phyloP scores from a whole-genome alignment of 768 basidiomycete species.

The Tricholomella constricta region DNA sequence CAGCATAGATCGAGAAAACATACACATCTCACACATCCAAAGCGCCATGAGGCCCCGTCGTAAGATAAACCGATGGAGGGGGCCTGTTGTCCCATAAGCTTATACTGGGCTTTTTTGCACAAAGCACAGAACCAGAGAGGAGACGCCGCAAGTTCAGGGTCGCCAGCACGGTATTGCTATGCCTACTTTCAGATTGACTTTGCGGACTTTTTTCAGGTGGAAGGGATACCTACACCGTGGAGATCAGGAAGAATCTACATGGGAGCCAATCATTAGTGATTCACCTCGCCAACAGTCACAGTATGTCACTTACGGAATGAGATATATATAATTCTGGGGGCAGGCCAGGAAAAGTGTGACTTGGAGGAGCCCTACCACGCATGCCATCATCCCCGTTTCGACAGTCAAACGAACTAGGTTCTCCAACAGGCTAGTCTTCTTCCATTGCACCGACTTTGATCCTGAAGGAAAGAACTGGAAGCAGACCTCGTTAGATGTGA shows the following conservation, averaged over 20 bases:
- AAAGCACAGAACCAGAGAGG: not conserved
- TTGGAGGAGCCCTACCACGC: constrained; percentile 18
- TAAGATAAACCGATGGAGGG: not conserved
- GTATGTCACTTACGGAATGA: constrained; percentile 13
- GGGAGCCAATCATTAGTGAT: not conserved
- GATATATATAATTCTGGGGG: constrained; percentile 18
- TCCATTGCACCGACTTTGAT: constrained; percentile 4
- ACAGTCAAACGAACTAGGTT: constrained; percentile 20
- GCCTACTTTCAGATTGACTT: not conserved
- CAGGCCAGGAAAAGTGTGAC: constrained; percentile 20
- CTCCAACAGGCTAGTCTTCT: constrained; percentile 2
- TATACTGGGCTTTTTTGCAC: not conserved
- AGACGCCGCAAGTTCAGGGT: constrained; percentile 9
- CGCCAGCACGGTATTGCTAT: constrained; percentile 10
- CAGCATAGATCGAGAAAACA: no score
- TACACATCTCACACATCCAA: not conserved
- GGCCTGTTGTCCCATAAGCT: not conserved
- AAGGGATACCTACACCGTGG: not conserved
- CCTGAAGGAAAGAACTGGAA: constrained; percentile 11
- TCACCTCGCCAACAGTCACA: not conserved
- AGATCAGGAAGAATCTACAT: constrained; percentile 4
- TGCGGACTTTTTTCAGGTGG: no score
- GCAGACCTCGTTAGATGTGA: not conserved
- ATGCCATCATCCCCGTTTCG: constrained; percentile 23
- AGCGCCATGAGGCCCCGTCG: not conserved